Conservation (phyloP, 306 rosid genomes). For the Trifolium dubium region DNA sequence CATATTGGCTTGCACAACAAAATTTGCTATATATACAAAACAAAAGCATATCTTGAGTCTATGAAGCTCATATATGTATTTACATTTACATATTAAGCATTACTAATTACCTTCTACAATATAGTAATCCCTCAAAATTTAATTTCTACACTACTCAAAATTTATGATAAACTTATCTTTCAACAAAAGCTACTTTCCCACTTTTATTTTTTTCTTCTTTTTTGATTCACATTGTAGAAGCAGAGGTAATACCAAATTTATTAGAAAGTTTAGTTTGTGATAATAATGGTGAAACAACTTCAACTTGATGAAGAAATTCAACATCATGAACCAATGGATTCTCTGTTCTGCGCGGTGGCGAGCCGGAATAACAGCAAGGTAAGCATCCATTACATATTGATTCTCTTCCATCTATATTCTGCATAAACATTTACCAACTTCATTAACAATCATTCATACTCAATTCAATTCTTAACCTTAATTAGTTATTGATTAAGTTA, state of each 20-base stretch:
- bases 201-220: too few species aligned
- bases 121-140: constrained; percentile 22
- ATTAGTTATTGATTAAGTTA: constrained; percentile 4
- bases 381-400: constrained; percentile 54
- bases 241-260: constrained; percentile 55
- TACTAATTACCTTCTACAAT: constrained; percentile 32
- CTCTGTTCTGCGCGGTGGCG: constrained; percentile 80
- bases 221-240: constrained; percentile 51
- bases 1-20: constrained; percentile 4
- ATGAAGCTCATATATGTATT: constrained; percentile 25
- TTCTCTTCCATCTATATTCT: constrained; percentile 60
- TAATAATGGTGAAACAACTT: constrained; percentile 62
- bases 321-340: constrained; percentile 80
- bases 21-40: constrained; percentile 33
- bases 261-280: constrained; percentile 58
- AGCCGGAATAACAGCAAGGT: constrained; percentile 66
- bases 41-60: neutral
- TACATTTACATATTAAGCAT: constrained; percentile 46
- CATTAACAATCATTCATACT: neutral
- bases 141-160: constrained; percentile 29
- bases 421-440: constrained; percentile 42
- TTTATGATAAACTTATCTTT: constrained; percentile 17
- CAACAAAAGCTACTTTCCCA: neutral
- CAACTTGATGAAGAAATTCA: constrained; percentile 74
- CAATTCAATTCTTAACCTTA: neutral